phyloP scores from a whole-genome alignment of 306 rosid species.

The Castanea mollissima region DNA sequence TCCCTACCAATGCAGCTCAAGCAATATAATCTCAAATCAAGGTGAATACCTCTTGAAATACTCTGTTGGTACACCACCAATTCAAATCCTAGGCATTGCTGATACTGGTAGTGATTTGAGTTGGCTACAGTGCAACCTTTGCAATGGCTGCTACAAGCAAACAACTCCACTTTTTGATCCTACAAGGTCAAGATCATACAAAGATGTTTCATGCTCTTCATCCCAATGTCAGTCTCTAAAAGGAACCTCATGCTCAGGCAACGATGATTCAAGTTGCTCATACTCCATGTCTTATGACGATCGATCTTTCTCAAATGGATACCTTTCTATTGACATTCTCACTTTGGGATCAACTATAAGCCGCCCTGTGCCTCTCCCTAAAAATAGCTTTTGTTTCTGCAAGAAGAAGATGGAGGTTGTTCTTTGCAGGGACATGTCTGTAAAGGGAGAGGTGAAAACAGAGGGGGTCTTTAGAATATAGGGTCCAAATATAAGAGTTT shows the following conservation, averaged over 20 bases:
- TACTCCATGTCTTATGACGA: slow-evolving; percentile 29
- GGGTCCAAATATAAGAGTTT: no score
- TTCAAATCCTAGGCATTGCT: slow-evolving; percentile 21
- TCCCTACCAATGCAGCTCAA: neutral
- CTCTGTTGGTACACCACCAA: slow-evolving; percentile 54
- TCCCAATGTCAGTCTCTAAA: neutral
- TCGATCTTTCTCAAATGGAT: slow-evolving; percentile 17
- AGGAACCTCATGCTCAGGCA: neutral
- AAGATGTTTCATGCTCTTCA: slow-evolving; percentile 4
- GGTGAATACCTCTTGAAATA: slow-evolving; percentile 46
- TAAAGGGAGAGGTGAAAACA: no score
- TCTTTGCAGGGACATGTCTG: no score
- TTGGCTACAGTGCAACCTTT: slow-evolving; percentile 57
- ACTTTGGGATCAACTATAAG: slow-evolving; percentile 32
- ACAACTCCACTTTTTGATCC: slow-evolving; percentile 39
- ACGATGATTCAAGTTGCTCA: neutral
- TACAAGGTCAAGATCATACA: slow-evolving; percentile 30
- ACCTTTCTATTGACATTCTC: slow-evolving; percentile 38
- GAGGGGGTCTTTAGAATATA: no score
- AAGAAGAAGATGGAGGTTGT: no score
- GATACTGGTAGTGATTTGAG: slow-evolving; percentile 57
- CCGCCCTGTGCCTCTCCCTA: slow-evolving; percentile 8
- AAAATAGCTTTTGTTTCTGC: neutral
- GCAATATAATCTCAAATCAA: neutral
- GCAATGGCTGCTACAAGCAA: slow-evolving; percentile 36